These are phyloP conservation scores for Candida parachauliodes DNA, from an alignment of 805 yeast genomes.

Conservation along the genomic window DNA sequence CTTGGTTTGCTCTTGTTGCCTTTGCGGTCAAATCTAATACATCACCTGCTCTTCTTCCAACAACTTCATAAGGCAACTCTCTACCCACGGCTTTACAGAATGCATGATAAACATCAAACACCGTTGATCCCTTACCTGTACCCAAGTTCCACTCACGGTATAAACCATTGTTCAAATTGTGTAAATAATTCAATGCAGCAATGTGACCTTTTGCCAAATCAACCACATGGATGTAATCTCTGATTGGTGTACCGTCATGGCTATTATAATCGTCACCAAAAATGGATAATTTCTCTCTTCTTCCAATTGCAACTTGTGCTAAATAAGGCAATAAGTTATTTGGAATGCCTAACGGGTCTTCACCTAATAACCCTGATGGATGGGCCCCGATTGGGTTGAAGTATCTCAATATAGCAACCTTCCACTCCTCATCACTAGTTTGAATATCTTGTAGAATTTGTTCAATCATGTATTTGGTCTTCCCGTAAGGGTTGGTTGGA, in stretches of 20 bases:
- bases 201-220: slow-evolving; percentile 78
- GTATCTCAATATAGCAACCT: slow-evolving; percentile 64
- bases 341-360: slow-evolving; percentile 76
- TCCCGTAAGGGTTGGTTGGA: slow-evolving; percentile 77
- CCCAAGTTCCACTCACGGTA: slow-evolving; percentile 83
- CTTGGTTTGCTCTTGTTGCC: slow-evolving; percentile 61
- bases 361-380: slow-evolving; percentile 76
- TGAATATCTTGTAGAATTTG: slow-evolving; percentile 54
- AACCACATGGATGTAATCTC: slow-evolving; percentile 79
- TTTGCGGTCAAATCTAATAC: slow-evolving; percentile 72
- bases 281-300: slow-evolving; percentile 60
- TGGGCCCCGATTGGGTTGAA: slow-evolving; percentile 88
- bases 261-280: slow-evolving; percentile 71
- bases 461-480: slow-evolving; percentile 66
- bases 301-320: slow-evolving; percentile 75
- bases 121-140: slow-evolving; percentile 77
- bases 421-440: slow-evolving; percentile 43
- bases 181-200: slow-evolving; percentile 61
- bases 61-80: slow-evolving; percentile 61
- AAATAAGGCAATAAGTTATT: slow-evolving; percentile 71
- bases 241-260: slow-evolving; percentile 75
- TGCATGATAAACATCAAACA: slow-evolving; percentile 63
- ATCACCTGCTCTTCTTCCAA: slow-evolving; percentile 70
- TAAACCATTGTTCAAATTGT: slow-evolving; percentile 40
- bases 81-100: slow-evolving; percentile 64